phyloP scores from a whole-genome alignment of 495 filamentous ascomycete species.

The Talaromyces nanjingensis region DNA sequence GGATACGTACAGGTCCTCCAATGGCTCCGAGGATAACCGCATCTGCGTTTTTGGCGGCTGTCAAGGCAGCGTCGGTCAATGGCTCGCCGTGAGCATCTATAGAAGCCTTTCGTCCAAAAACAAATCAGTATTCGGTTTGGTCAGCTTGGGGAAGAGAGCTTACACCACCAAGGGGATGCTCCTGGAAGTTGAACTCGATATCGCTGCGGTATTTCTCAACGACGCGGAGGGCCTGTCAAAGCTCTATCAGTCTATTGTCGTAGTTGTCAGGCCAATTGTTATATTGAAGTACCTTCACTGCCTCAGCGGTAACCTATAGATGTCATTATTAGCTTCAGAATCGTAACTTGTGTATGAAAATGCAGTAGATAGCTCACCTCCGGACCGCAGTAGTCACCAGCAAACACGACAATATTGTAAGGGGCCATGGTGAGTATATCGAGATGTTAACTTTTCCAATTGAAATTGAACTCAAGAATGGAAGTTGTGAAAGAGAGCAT shows the following conservation, averaged over 20 bases:
- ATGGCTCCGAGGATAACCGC: conserved; percentile 93
- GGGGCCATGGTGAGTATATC: conserved; percentile 32
- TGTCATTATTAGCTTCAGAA: neutral
- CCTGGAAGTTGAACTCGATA: conserved; percentile 80
- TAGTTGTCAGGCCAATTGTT: neutral
- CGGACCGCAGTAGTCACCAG: conserved; percentile 89
- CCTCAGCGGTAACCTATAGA: conserved; percentile 57
- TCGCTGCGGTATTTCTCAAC: conserved; percentile 62
- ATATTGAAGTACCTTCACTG: conserved; percentile 59
- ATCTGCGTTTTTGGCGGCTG: conserved; percentile 81
- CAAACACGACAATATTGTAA: conserved; percentile 62
- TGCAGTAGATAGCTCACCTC: conserved; percentile 53
- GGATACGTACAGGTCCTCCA: conserved; percentile 66
- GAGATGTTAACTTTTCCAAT: neutral
- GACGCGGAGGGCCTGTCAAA: conserved; percentile 52
- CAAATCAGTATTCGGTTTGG: neutral
- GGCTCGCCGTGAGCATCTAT: conserved; percentile 76
- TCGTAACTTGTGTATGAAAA: neutral
- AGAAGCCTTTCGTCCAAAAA: conserved; percentile 45
- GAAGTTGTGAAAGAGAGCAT: conserved; percentile 7
- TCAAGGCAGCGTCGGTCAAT: conserved; percentile 77
- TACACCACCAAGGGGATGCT: conserved; percentile 91
- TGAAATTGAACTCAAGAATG: neutral
- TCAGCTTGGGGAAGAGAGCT: conserved; percentile 26
- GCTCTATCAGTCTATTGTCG: neutral